Evolutionary conservation across 179 eudicot species (phyloP).

Genomic region (Patellifolia procumbens): DNA sequence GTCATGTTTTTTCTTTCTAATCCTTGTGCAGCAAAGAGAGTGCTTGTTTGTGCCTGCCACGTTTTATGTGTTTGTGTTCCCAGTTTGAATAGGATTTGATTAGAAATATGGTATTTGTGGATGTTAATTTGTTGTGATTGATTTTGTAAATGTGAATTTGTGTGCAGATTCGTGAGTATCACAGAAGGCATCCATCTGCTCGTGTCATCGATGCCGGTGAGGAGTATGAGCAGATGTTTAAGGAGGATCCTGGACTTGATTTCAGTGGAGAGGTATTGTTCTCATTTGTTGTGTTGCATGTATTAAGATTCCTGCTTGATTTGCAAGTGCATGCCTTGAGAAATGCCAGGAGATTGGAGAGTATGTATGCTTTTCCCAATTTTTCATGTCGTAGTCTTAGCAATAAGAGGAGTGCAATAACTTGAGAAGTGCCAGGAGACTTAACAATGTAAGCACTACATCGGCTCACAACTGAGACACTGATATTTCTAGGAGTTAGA

Average conservation of each 20-base stretch:
- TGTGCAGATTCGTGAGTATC: conserved; percentile 94
- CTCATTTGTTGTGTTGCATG: background rate
- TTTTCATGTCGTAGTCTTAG: background rate
- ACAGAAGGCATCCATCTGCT: conserved; percentile 89
- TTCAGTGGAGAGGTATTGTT: conserved; percentile 89
- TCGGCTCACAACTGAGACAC: background rate
- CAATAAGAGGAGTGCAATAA: too few species aligned
- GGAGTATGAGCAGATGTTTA: conserved; percentile 84
- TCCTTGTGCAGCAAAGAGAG: too few species aligned
- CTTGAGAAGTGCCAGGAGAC: background rate
- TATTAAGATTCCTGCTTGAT: background rate
- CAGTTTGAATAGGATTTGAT: too few species aligned
- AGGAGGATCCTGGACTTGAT: conserved; percentile 84
- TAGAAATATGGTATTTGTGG: background rate
- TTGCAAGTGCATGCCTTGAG: background rate
- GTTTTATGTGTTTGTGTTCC: too few species aligned
- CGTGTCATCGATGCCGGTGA: conserved; percentile 73
- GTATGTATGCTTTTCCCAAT: background rate
- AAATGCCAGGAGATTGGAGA: background rate
- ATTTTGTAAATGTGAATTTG: background rate
- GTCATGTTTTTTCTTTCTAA: too few species aligned
- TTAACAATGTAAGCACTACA: background rate
- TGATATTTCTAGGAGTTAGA: background rate
- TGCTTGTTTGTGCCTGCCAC: too few species aligned
- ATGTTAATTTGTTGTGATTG: background rate